Conservation (phyloP, 352 stramenopile genomes). For the Globisporangium apiculatum region DNA sequence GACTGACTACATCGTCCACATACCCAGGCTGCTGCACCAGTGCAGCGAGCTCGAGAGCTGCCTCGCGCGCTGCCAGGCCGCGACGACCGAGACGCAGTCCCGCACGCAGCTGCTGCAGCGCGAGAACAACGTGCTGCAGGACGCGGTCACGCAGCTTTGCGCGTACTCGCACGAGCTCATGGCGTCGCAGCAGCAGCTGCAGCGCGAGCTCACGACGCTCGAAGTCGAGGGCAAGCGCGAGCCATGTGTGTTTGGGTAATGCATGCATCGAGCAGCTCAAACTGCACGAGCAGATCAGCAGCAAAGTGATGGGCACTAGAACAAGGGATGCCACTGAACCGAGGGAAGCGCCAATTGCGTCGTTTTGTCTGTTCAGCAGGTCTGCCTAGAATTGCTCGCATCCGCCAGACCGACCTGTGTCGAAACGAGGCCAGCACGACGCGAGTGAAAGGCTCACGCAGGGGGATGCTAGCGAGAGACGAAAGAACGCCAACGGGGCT, state of each 20-base stretch:
- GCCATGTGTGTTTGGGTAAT: slow-evolving; percentile 34
- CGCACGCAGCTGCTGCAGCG: slow-evolving; percentile 30
- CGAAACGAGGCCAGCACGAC: not conserved
- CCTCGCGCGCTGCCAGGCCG: slow-evolving; percentile 30
- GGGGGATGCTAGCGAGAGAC: slow-evolving; percentile 4
- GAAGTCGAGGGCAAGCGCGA: slow-evolving; percentile 34
- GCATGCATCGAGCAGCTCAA: too few relatives aligned
- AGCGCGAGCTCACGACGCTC: slow-evolving; percentile 41
- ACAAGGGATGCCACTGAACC: too few relatives aligned
- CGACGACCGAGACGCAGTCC: slow-evolving; percentile 22
- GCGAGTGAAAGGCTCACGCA: not conserved
- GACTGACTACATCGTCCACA: too few relatives aligned
- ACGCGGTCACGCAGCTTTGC: slow-evolving; percentile 40
- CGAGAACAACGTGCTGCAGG: slow-evolving; percentile 45
- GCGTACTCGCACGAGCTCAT: slow-evolving; percentile 44
- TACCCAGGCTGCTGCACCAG: slow-evolving; percentile 33
- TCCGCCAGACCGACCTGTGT: too few relatives aligned
- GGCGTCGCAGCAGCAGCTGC: slow-evolving; percentile 33
- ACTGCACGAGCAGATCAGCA: not conserved
- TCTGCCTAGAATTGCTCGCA: too few relatives aligned
- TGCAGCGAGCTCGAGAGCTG: slow-evolving; percentile 50
- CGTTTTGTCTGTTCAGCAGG: not conserved
- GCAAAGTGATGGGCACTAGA: not conserved
- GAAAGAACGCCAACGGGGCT: slow-evolving; percentile 21
- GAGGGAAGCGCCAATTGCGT: not conserved